phyloP scores from a whole-genome alignment of 2,329 filamentous ascomycete species.

The Amylocarpus encephaloides region DNA sequence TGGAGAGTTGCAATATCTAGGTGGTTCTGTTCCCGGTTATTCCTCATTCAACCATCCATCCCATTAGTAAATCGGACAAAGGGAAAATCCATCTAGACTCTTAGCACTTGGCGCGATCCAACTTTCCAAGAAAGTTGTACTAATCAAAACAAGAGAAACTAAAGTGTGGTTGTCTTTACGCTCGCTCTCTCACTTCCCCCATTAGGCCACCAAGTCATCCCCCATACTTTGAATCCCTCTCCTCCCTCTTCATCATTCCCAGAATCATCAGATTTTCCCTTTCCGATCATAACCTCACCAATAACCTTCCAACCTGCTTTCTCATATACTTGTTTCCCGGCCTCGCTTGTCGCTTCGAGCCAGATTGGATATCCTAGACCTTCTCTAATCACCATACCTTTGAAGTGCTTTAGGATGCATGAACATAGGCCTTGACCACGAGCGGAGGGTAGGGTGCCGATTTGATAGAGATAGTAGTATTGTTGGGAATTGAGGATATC shows the following conservation, averaged over 20 bases:
- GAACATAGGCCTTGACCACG: not conserved
- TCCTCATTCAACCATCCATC: too few relatives aligned
- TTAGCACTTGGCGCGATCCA: too few relatives aligned
- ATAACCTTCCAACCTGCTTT: not conserved
- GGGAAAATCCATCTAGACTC: too few relatives aligned
- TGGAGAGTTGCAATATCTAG: too few relatives aligned
- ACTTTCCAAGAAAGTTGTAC: too few relatives aligned
- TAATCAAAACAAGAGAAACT: too few relatives aligned
- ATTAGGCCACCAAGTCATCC: constrained; percentile 1
- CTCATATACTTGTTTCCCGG: not conserved
- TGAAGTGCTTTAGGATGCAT: not conserved
- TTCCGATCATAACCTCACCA: not conserved
- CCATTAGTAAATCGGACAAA: too few relatives aligned
- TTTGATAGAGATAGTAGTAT: not conserved
- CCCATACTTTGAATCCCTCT: not conserved
- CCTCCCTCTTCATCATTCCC: not conserved
- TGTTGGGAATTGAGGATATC: not conserved
- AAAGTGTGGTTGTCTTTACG: too few relatives aligned
- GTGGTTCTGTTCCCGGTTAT: too few relatives aligned
- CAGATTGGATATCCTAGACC: not conserved
- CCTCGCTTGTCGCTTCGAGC: constrained; percentile 1
- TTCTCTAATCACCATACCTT: not conserved
- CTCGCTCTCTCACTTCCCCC: too few relatives aligned
- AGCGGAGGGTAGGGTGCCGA: not conserved
- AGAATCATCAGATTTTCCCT: not conserved